Conservation (phyloP, 805 yeast species). For the Schizosaccharomyces lindneri region DNA sequence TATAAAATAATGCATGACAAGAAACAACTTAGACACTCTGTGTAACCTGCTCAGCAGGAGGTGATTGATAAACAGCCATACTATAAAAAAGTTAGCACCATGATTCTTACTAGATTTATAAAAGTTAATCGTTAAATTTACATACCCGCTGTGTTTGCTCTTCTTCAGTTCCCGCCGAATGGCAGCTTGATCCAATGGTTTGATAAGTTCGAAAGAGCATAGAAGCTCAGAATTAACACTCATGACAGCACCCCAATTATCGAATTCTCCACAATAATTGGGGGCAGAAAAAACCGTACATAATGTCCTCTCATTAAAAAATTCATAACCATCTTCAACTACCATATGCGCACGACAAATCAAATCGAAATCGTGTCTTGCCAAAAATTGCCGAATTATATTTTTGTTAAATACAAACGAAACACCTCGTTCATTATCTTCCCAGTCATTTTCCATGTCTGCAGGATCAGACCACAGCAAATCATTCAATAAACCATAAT, state of each 20-base stretch:
- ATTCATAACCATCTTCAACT: slow-evolving; percentile 58
- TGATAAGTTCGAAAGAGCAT: slow-evolving; percentile 78
- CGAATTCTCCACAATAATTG: slow-evolving; percentile 60
- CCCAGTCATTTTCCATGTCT: slow-evolving; percentile 64
- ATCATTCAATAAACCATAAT: slow-evolving; percentile 54
- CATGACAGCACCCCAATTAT: slow-evolving; percentile 97
- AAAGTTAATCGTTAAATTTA: neutral
- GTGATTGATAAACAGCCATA: slow-evolving; percentile 1
- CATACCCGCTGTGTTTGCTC: slow-evolving; percentile 22
- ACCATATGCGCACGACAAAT: slow-evolving; percentile 80
- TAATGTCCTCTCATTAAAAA: slow-evolving; percentile 43
- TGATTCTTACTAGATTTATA: neutral
- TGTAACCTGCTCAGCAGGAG: slow-evolving; percentile 3
- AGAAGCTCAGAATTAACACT: slow-evolving; percentile 77
- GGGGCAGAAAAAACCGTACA: slow-evolving; percentile 59
- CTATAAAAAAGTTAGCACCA: neutral
- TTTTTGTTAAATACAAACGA: slow-evolving; percentile 57
- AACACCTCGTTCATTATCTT: slow-evolving; percentile 67
- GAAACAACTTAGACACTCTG: slow-evolving; percentile 1
- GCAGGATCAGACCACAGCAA: slow-evolving; percentile 71
- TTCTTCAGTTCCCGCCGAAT: slow-evolving; percentile 82
- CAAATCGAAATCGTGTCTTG: slow-evolving; percentile 52
- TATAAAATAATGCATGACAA: neutral
- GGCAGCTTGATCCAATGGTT: slow-evolving; percentile 81
- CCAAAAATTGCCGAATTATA: slow-evolving; percentile 52